Base-by-base conservation (phyloP, 148 eudicot species). In the Fagopyrum tataricum region DNA sequence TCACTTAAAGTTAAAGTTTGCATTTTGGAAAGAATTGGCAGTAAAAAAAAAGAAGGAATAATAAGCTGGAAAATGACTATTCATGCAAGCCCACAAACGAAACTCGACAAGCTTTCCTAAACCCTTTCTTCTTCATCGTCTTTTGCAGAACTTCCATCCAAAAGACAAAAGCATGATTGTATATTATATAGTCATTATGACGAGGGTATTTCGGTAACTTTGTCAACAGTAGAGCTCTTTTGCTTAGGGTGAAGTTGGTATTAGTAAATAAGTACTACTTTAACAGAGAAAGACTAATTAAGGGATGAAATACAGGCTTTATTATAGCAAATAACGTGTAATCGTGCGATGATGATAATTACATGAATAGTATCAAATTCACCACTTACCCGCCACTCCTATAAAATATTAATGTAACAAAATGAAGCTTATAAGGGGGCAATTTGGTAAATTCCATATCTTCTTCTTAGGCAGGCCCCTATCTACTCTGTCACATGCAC, bases 401-500 rank as follows among this genome's bases (percentile, higher is more conserved):
- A 11, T 18, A n/a, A 11, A 53, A 24, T 18, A 53, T 55, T 11
- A 7, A 2, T 47, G 51, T 47, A 7, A 9, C 17, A 14, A 47
- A 47, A 14, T 48, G 15, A 5, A 48, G 10, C 15, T 6, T 7
- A 4, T 3, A 23, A 31, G 69, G 69, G 69, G 69, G 69, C 69
- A 64, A 64, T 4, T 37, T 31, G 69, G 69, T 39, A 39, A 64
- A 64, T 1, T 31, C 18, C 62, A 59, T 24, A 59, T 7, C 62
- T 55, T 55, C 17, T 24, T 59, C 41, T 0, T 61, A 61, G 44
- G 2, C 20, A 14, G 69, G 69, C 7, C 69, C 68, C 69, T 5
- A 14, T 5, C 44, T 62, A 62, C 8, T 62, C 68, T 64, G 44
- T 64, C 69, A 64, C 69, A 64, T 64, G 69, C 69, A 64, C 69